Evolutionary conservation across 2,329 filamentous ascomycete genomes (phyloP).

Genomic region (Madurella mycetomatis): DNA sequence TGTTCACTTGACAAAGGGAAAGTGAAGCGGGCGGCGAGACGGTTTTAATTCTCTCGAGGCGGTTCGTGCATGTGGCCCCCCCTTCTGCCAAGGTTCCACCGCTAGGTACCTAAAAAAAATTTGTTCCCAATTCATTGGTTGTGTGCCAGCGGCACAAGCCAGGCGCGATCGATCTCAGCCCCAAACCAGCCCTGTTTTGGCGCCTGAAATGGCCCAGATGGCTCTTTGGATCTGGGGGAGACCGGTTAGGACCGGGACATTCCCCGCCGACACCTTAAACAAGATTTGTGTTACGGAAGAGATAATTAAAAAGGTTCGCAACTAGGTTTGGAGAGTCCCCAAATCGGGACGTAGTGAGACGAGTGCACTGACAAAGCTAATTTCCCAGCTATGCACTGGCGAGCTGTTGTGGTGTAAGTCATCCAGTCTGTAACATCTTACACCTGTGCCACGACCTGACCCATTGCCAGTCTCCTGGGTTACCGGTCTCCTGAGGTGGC

Average conservation of each 20-base stretch:
- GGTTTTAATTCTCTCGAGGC: not conserved
- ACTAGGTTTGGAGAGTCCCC: too few relatives aligned
- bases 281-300: too few relatives aligned
- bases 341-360: too few relatives aligned
- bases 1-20: conserved; percentile 7
- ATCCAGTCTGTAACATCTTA: too few relatives aligned
- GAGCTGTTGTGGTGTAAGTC: too few relatives aligned
- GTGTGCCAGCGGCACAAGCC: not conserved
- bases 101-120: conserved; percentile 8
- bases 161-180: conserved; percentile 15
- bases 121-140: conserved; percentile 7
- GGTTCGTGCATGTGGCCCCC: conserved; percentile 3
- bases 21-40: not conserved
- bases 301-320: too few relatives aligned
- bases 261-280: not conserved
- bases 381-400: too few relatives aligned
- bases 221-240: not conserved
- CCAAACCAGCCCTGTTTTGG: conserved; percentile 11
- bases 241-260: not conserved
- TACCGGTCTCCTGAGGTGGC: too few relatives aligned
- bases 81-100: not conserved
- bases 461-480: too few relatives aligned
- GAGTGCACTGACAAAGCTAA: too few relatives aligned
- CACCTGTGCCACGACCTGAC: too few relatives aligned
- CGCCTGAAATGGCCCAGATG: conserved; percentile 1